A percentile compares a stretch with the other conserved stretches of the same genome.
phyloP scores from a whole-genome alignment of 257 asterid genomes.

The Solanum chmielewskii region DNA sequence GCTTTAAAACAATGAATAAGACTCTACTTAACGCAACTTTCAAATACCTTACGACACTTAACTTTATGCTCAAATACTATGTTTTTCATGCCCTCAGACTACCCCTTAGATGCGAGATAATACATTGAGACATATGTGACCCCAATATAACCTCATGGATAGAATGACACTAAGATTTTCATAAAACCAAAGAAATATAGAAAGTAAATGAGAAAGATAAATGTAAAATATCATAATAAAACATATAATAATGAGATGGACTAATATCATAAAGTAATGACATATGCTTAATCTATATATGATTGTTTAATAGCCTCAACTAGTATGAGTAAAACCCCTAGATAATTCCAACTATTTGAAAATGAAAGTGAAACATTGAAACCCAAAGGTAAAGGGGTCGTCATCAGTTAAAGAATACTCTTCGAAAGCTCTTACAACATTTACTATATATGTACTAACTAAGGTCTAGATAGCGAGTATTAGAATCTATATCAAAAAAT shows the following conservation, averaged over 20 bases:
- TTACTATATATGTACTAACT: neutral
- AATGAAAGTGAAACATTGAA: neutral
- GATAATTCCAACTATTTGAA: neutral
- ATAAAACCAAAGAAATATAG: neutral
- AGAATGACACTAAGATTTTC: neutral
- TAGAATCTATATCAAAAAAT: neutral
- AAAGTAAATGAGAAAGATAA: too few relatives aligned
- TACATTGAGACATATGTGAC: neutral
- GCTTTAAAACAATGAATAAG: neutral
- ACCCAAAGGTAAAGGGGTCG: neutral
- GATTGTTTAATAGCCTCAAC: neutral
- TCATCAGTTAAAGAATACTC: neutral
- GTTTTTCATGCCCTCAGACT: too few relatives aligned
- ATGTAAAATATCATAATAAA: too few relatives aligned
- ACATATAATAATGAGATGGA: neutral
- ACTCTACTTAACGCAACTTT: neutral
- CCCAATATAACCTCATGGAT: too few relatives aligned
- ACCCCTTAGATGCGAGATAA: neutral
- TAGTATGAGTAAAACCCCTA: neutral
- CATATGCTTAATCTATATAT: neutral
- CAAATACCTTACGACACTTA: neutral
- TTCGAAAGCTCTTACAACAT: neutral
- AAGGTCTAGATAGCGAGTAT: neutral
- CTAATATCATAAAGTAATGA: neutral
- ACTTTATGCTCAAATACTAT: too few relatives aligned